phyloP scores from a whole-genome alignment of 371 early-diverging fungal species.

The Mortierella sp. region DNA sequence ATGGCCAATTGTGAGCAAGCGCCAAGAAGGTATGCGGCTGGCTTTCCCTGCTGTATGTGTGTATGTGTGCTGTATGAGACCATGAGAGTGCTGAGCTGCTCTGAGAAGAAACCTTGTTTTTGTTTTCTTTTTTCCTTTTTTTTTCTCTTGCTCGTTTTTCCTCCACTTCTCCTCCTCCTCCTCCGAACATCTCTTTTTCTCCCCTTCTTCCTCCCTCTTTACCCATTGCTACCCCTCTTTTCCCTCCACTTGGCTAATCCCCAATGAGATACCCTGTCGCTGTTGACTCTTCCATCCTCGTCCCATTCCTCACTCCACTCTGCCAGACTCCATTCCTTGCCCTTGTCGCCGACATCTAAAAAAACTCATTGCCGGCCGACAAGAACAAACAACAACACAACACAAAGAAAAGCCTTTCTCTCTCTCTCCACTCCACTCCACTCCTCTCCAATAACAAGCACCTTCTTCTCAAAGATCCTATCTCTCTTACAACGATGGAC shows the following conservation, averaged over 20 bases:
- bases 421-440: no score
- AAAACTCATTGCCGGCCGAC: conserved; percentile 18
- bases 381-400: conserved; percentile 18
- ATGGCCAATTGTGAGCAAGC: no score
- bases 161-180: neutral
- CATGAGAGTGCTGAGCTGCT: neutral
- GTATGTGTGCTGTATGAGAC: neutral
- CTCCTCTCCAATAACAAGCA: neutral
- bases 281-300: conserved; percentile 25
- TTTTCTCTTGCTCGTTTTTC: neutral
- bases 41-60: neutral
- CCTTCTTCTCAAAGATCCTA: neutral
- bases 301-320: conserved; percentile 50
- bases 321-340: conserved; percentile 38
- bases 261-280: conserved; percentile 49
- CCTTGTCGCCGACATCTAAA: conserved; percentile 13
- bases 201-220: conserved; percentile 9
- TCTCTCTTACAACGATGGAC: conserved; percentile 34
- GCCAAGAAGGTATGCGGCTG: no score
- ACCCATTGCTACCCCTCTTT: conserved; percentile 11
- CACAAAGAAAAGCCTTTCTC: neutral
- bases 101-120: conserved; percentile 3
- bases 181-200: neutral
- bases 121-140: conserved; percentile 7
- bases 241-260: conserved; percentile 21